Conservation (phyloP, 306 rosid species). For the Erythrophleum fordii region DNA sequence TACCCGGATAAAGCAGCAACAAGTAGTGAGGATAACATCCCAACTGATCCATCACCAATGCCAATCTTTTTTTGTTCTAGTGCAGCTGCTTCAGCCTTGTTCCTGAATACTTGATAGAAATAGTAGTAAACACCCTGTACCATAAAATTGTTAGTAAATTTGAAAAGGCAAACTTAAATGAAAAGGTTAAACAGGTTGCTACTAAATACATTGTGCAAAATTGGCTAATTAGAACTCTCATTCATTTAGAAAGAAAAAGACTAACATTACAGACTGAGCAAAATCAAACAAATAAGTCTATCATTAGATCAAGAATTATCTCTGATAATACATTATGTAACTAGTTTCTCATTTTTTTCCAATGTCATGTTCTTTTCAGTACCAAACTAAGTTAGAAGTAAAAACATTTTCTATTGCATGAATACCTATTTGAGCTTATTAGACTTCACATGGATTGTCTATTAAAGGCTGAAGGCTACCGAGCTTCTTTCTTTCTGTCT, state of each 20-base stretch:
- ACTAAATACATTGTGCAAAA: conserved; percentile 27
- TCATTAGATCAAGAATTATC: conserved; percentile 7
- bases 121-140: conserved; percentile 99
- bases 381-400: background rate
- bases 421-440: background rate
- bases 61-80: conserved; percentile 65
- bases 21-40: conserved; percentile 87
- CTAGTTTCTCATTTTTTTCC: background rate
- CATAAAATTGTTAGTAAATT: conserved; percentile 55
- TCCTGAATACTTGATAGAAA: conserved; percentile 99
- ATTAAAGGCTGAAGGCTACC: background rate
- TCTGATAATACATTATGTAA: background rate
- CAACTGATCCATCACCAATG: conserved; percentile 89
- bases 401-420: background rate
- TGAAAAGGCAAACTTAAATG: conserved; percentile 50
- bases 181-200: conserved; percentile 25
- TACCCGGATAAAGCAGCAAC: conserved; percentile 98
- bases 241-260: conserved; percentile 16
- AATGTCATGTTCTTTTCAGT: background rate
- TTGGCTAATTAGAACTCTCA: background rate
- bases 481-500: background rate
- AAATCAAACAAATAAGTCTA: conserved; percentile 27
- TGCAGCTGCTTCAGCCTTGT: conserved; percentile 77
- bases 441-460: background rate
- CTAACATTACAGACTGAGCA: conserved; percentile 3